Evolutionary conservation across 2,329 filamentous ascomycete species (phyloP), one percentile per base, ranked within the genome.

Genomic region (Aspergillus chevalieri): DNA sequence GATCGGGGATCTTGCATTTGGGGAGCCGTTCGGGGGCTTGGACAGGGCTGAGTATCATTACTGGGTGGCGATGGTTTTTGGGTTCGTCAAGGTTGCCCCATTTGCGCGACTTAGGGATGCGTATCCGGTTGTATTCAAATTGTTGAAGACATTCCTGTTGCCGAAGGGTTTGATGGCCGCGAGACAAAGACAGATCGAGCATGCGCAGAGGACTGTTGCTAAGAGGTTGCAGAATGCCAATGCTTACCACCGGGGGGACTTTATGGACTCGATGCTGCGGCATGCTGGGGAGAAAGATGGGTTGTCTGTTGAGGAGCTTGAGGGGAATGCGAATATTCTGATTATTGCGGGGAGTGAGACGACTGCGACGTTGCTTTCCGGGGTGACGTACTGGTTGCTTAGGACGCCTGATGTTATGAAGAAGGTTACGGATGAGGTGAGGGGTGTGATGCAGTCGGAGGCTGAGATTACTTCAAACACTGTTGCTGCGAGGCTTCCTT

Each of bases 331-430:
- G 0, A 53, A 56, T 3, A 42, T 67, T 2, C 26, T 75, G 21
- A 60, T 74, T 8, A 39, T 67, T 3, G 75, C 73, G 0, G 75
- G 75, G 0, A 69, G 64, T 21, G 56, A 60, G 28, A 77, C 75
- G 0, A 77, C 73, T 0, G 74, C 74, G 0, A 75, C 74, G 0
- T 54, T 69, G 0, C 59, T 78, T 0, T 62, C 67, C 0, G 75
- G 74, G 0, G 56, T 65, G 0, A 74, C 72, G 0, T 77, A 66
- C 44, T 65, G 71, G 2, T 61, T 80, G 0, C 59, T 74, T 14
- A 48, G 41, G 6, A 65, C 66, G 30, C 71, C 71, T 0, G 48
- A 58, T 0, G 55, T 49, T 1, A 48, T 72, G 4, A 46, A 57
- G 50, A 70, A 61, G 36, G 45, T 74, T 4, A 59, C 52, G 0